phyloP scores from a whole-genome alignment of 306 rosid species.

The Quercus mongolica region DNA sequence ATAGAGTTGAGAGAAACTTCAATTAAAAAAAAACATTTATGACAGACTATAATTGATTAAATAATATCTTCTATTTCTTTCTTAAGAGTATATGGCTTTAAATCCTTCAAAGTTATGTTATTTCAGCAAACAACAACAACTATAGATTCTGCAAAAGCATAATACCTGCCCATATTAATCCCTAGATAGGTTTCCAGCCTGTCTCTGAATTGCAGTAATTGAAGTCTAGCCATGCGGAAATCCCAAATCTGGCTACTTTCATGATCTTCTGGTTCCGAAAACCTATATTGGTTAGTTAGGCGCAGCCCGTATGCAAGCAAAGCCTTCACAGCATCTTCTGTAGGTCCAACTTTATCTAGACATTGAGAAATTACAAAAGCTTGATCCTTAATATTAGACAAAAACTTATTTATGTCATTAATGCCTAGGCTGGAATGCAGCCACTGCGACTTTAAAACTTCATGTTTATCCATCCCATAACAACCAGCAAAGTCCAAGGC shows the following conservation, averaged over 20 bases:
- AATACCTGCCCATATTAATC: conserved; percentile 97
- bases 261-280: conserved; percentile 50
- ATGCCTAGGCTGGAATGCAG: conserved; percentile 73
- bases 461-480: conserved; percentile 78
- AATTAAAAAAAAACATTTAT: neutral
- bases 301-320: conserved; percentile 75
- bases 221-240: conserved; percentile 74
- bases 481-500: conserved; percentile 79
- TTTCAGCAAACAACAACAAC: neutral
- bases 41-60: neutral
- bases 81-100: neutral
- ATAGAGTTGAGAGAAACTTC: neutral
- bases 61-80: neutral
- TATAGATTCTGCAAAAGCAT: conserved; percentile 12
- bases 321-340: conserved; percentile 78
- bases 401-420: conserved; percentile 53
- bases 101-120: conserved; percentile 6
- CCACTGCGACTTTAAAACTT: conserved; percentile 93
- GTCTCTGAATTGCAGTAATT: conserved; percentile 76
- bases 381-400: conserved; percentile 69
- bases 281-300: conserved; percentile 62
- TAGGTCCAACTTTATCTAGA: conserved; percentile 73
- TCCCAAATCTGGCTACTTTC: conserved; percentile 57
- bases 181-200: conserved; percentile 92
- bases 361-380: conserved; percentile 79